These are phyloP conservation scores for Mycena amicta DNA, from an alignment of 768 basidiomycete genomes.

Conservation along the genomic window DNA sequence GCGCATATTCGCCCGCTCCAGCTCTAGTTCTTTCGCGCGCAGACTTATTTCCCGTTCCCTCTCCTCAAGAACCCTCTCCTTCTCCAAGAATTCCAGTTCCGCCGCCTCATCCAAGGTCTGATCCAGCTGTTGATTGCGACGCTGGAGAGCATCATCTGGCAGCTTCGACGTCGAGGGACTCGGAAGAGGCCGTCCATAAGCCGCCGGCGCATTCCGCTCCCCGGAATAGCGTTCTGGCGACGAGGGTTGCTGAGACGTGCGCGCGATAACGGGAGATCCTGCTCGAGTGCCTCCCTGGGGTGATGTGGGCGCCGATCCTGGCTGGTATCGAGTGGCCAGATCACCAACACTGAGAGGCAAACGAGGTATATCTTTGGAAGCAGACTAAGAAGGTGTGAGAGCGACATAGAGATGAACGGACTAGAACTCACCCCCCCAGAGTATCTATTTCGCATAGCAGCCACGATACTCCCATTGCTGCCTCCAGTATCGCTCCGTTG, in stretches of 20 bases:
- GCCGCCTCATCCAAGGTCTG: conserved; percentile 49
- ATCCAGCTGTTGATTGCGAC: conserved; percentile 37
- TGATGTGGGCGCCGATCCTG: conserved; percentile 39
- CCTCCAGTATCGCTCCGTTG: conserved; percentile 57
- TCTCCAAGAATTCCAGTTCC: conserved; percentile 55
- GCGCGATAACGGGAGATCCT: conserved; percentile 35
- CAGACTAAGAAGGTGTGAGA: conserved; percentile 49
- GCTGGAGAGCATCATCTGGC: conserved; percentile 31
- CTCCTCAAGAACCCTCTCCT: conserved; percentile 53
- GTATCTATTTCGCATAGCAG: conserved; percentile 69
- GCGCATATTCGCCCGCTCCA: conserved; percentile 48
- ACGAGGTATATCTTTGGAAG: conserved; percentile 63
- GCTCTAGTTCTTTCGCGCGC: conserved; percentile 58
- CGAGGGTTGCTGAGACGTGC: conserved; percentile 22
- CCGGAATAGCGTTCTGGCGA: conserved; percentile 25
- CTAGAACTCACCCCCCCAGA: conserved; percentile 50
- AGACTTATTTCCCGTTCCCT: conserved; percentile 58
- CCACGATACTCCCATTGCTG: conserved; percentile 63
- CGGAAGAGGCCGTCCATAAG: conserved; percentile 14
- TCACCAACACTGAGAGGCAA: conserved; percentile 65
- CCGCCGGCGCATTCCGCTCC: conserved; percentile 13
- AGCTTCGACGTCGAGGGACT: conserved; percentile 21
- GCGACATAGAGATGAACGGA: conserved; percentile 31
- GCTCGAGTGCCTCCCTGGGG: conserved; percentile 40
- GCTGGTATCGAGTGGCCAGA: conserved; percentile 64